These are phyloP conservation scores for Flaveria robusta DNA, from an alignment of 129 eudicot genomes.

Conservation along the genomic window DNA sequence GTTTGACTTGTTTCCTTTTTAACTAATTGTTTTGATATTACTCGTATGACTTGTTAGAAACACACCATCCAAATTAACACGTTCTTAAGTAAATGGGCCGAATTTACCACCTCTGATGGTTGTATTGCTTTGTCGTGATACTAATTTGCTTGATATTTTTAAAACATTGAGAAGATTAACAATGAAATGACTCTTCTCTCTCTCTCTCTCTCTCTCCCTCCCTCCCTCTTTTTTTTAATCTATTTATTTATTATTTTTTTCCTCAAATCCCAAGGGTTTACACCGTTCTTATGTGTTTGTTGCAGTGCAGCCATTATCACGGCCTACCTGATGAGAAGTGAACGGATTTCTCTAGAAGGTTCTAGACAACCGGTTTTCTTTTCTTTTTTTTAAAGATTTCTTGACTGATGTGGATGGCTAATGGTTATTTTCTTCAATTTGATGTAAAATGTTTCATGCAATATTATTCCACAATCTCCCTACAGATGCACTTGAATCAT, in stretches of 20 bases:
- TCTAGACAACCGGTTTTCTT: too few species aligned
- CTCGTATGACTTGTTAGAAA: not conserved
- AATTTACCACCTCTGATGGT: conserved; percentile 2
- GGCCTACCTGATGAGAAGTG: conserved; percentile 95
- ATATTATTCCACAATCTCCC: conserved; percentile 2
- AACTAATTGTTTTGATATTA: not conserved
- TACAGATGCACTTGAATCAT: conserved; percentile 86
- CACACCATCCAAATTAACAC: not conserved
- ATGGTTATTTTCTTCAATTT: not conserved
- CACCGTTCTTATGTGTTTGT: conserved; percentile 64
- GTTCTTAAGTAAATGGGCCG: not conserved
- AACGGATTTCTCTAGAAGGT: conserved; percentile 82
- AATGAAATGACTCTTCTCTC: conserved; percentile 34
- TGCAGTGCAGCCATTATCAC: conserved; percentile 97
- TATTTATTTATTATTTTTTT: conserved; percentile 14
- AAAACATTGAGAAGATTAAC: conserved; percentile 30
- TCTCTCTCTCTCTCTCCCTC: not conserved
- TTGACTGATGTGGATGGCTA: not conserved
- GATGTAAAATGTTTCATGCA: conserved; percentile 19
- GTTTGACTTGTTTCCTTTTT: conserved; percentile 1
- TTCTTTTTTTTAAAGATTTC: conserved; percentile 6
- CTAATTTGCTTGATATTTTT: conserved; percentile 5
- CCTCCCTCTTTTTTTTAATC: too few species aligned
- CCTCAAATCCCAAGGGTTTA: conserved; percentile 49
- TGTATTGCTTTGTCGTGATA: not conserved